Evolutionary conservation across 2,329 filamentous ascomycete species (phyloP).

Genomic region (Xylaria sp.): DNA sequence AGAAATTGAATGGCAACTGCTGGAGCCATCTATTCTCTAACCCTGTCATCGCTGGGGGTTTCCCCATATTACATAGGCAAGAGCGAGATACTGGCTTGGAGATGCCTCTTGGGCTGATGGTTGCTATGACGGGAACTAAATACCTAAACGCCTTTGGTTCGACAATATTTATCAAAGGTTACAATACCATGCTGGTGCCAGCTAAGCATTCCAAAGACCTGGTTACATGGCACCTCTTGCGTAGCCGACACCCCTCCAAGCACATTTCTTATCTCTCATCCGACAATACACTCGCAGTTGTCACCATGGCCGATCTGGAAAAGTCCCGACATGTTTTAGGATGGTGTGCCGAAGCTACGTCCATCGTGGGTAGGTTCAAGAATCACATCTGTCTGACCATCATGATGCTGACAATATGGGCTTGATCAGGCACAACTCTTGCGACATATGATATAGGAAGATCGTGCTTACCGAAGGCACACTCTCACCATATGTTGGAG

Average conservation of each 20-base stretch:
- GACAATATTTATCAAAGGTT: slow-evolving; percentile 43
- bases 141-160: slow-evolving; percentile 36
- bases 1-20: slow-evolving; percentile 34
- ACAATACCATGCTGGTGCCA: slow-evolving; percentile 42
- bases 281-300: not conserved
- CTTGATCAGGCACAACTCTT: slow-evolving; percentile 27
- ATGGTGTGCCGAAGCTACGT: slow-evolving; percentile 41
- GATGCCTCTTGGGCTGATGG: slow-evolving; percentile 40
- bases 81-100: slow-evolving; percentile 39
- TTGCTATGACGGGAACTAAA: slow-evolving; percentile 26
- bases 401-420: not conserved
- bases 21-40: slow-evolving; percentile 42
- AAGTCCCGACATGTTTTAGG: slow-evolving; percentile 42
- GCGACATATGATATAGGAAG: slow-evolving; percentile 30
- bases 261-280: slow-evolving; percentile 39
- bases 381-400: not conserved
- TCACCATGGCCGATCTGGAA: slow-evolving; percentile 15
- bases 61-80: slow-evolving; percentile 34
- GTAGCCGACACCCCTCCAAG: slow-evolving; percentile 28
- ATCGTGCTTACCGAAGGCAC: slow-evolving; percentile 26
- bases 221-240: slow-evolving; percentile 42
- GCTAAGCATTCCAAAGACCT: slow-evolving; percentile 26
- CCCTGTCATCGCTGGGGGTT: slow-evolving; percentile 41
- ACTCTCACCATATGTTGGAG: slow-evolving; percentile 29
- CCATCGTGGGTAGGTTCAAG: slow-evolving; percentile 25